Conservation (phyloP, 257 asterid species). For the Capsicum rhomboideum region DNA sequence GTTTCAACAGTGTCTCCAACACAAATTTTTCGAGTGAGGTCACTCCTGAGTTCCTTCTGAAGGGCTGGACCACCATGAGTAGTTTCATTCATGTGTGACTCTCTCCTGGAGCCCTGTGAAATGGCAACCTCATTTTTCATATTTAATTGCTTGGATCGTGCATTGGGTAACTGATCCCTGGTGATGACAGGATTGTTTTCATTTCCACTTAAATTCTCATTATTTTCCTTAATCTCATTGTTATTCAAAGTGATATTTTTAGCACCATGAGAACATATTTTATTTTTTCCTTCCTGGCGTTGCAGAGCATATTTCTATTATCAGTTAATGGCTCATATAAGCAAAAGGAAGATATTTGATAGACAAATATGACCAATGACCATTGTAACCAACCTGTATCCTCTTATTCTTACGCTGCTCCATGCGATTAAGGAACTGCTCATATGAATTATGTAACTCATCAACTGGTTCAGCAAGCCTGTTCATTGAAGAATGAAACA, state of each 20-base stretch:
- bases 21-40: conserved; percentile 4
- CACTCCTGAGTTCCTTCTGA: conserved; percentile 9
- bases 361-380: conserved; percentile 10
- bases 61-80: conserved; percentile 10
- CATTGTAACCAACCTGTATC: conserved; percentile 40
- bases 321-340: conserved; percentile 4
- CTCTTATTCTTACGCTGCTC: conserved; percentile 48
- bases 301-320: conserved; percentile 19
- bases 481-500: conserved; percentile 10
- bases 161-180: conserved; percentile 9
- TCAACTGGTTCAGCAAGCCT: conserved; percentile 91
- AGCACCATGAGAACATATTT: conserved; percentile 6
- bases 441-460: conserved; percentile 79
- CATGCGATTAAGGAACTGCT: conserved; percentile 72
- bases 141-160: conserved; percentile 9
- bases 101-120: conserved; percentile 17
- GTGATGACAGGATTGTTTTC: conserved; percentile 2
- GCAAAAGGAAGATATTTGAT: not conserved
- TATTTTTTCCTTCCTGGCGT: conserved; percentile 31
- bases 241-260: conserved; percentile 7
- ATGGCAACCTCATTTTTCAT: conserved; percentile 16
- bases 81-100: conserved; percentile 11
- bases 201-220: conserved; percentile 14
- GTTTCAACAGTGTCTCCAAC: conserved; percentile 17
- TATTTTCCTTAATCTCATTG: conserved; percentile 14